Evolutionary conservation across 306 rosid species (phyloP), one percentile per base, ranked within the genome.

Genomic region (Vachellia collinsii): DNA sequence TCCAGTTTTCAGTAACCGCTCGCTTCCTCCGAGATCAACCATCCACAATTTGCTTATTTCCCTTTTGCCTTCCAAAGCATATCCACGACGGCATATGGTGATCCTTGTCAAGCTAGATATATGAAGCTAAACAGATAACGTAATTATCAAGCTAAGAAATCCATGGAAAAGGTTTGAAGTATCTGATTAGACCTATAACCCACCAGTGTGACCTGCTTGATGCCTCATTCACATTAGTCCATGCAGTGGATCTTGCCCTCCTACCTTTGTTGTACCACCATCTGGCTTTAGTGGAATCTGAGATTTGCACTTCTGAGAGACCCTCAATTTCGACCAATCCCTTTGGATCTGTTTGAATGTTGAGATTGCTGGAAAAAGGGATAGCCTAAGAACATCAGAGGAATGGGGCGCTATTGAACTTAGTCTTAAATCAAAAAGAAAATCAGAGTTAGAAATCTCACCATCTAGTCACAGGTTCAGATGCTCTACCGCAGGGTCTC

Each of bases 171-270:
- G 59, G 78, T 82, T 80, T 70, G 20, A 86, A 77, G 75, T 11
- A 53, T 77, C 72, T 87, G 81, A 77, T 42, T 76, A 77, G 88
- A 84, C 79, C 88, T 81, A 81, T 76, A 68, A 90, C 94, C 85
- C 91, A 94, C 99, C 97, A 94, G 91, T 94, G 99, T 69, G 99
- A 94, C 88, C 97, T 91, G 91, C 99, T 94, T 66, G 99, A 94
- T 42, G 97, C 82, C 80, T 94, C 97, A 4, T 94, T 94, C 59
- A 94, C 99, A 80, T 83, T 91, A 67, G 99, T 94, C 99, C 97
- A 93, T 19, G 99, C 89, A 61, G 99, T 94, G 19, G 97, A 89
- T 82, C 99, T 86, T 65, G 87, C 94, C 70, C 94, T 79, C 78
- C 89, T 91, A 23, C 97, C 99, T 74, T 89, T 84, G 86, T 83